Conservation (phyloP, 2,329 filamentous ascomycete species). For the Cryphonectria naterciae region DNA sequence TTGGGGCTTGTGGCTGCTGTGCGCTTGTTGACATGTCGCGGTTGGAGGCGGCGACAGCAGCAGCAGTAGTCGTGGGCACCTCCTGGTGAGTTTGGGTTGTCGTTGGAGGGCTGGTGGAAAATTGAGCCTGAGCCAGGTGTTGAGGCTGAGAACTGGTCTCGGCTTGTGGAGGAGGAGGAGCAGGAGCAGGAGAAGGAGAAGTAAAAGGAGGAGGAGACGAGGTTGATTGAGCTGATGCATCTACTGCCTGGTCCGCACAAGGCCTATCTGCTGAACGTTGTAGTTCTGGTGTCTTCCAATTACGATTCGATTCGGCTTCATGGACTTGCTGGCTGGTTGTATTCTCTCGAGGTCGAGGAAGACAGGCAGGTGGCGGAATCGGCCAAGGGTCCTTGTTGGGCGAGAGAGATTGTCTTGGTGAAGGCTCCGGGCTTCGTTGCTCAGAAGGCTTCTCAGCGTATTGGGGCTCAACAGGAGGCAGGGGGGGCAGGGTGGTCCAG, state of each 20-base stretch:
- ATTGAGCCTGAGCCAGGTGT: neutral
- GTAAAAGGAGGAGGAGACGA: neutral
- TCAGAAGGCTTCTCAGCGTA: neutral
- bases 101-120: neutral
- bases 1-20: conserved; percentile 30
- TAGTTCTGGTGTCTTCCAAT: neutral
- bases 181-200: neutral
- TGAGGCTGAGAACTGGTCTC: conserved; percentile 5
- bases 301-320: neutral
- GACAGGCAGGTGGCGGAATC: neutral
- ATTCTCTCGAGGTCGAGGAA: neutral
- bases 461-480: conserved; percentile 5
- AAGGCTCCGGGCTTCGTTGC: neutral
- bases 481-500: neutral
- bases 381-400: neutral
- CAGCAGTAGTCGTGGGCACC: neutral
- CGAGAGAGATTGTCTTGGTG: neutral
- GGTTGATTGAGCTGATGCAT: neutral
- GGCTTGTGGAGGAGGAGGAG: neutral
- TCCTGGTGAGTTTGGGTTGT: neutral
- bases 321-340: neutral
- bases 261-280: neutral
- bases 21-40: neutral
- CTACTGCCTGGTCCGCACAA: neutral
- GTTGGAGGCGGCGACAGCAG: neutral